These are phyloP conservation scores for Chlorociboria aeruginascens DNA, from an alignment of 495 filamentous ascomycete genomes.

Conservation along the genomic window DNA sequence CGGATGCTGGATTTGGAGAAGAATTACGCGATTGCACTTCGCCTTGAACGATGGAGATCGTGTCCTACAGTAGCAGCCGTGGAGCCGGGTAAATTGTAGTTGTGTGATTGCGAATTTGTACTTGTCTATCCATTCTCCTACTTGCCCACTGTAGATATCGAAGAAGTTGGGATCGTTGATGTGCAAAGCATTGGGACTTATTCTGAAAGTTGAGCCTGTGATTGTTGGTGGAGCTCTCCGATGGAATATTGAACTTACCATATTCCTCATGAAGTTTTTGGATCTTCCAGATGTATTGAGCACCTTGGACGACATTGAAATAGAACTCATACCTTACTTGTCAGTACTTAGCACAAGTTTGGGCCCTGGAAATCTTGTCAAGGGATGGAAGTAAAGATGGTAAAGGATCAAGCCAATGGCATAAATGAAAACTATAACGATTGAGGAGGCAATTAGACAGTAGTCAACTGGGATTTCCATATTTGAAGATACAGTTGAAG, in stretches of 20 bases:
- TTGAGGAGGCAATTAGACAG: neutral
- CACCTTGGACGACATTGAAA: slow-evolving; percentile 4
- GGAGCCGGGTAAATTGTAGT: slow-evolving; percentile 4
- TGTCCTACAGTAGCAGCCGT: slow-evolving; percentile 33
- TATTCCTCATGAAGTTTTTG: slow-evolving; percentile 21
- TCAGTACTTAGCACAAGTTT: slow-evolving; percentile 22
- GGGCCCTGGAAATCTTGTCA: slow-evolving; percentile 34
- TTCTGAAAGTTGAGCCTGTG: slow-evolving; percentile 14
- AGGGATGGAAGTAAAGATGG: slow-evolving; percentile 29
- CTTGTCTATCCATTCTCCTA: slow-evolving; percentile 2
- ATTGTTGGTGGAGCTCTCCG: no score
- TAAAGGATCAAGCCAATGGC: slow-evolving; percentile 1
- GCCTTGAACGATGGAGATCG: slow-evolving; percentile 27
- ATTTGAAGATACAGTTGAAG: no score
- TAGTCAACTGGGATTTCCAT: no score
- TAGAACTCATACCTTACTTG: slow-evolving; percentile 23
- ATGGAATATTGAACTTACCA: slow-evolving; percentile 18
- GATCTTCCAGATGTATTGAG: slow-evolving; percentile 15
- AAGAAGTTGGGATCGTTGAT: slow-evolving; percentile 40
- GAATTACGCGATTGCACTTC: slow-evolving; percentile 26
- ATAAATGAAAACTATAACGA: neutral
- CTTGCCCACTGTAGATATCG: slow-evolving; percentile 26
- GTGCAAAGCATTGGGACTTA: slow-evolving; percentile 24
- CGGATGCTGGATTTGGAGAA: slow-evolving; percentile 36
- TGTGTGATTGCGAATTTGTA: neutral